Conservation (phyloP, 345 rosid species). For the Fremontodendron californicum region DNA sequence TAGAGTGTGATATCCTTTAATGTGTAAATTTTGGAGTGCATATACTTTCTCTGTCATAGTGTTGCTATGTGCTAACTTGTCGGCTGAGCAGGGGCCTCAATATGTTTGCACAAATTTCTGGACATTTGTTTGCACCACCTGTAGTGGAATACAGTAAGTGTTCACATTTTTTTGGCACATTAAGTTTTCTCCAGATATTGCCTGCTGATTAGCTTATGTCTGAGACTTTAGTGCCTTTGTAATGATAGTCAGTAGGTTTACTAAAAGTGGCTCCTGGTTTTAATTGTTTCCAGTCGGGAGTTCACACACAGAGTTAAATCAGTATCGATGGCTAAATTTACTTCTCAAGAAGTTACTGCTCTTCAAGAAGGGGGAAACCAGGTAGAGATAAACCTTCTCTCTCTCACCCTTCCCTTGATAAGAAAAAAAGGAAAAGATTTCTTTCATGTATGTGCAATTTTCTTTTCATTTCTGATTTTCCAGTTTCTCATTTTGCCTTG, state of each 20-base stretch:
- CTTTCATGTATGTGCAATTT: conserved; percentile 4
- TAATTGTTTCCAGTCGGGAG: conserved; percentile 60
- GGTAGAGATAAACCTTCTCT: conserved; percentile 35
- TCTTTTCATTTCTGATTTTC: conserved; percentile 3
- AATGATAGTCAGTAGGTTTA: background rate
- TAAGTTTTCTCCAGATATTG: background rate
- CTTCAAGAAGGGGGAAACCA: conserved; percentile 94
- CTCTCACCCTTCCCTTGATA: background rate
- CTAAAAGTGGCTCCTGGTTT: conserved; percentile 15
- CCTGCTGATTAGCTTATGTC: conserved; percentile 8
- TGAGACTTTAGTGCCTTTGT: background rate
- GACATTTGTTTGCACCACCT: conserved; percentile 90
- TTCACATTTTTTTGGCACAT: background rate
- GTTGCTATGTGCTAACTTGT: conserved; percentile 15
- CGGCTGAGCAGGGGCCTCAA: conserved; percentile 75
- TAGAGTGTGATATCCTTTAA: background rate
- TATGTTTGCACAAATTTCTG: conserved; percentile 96
- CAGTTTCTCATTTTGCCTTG: conserved; percentile 5
- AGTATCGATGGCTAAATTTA: conserved; percentile 87
- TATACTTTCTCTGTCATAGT: background rate
- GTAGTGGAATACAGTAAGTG: conserved; percentile 98
- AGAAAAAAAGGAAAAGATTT: background rate
- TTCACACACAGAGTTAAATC: conserved; percentile 95
- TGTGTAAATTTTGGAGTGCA: background rate
- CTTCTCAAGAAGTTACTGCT: conserved; percentile 75